Conservation (phyloP, 2,329 filamentous ascomycete genomes). For the Exophiala sp. region DNA sequence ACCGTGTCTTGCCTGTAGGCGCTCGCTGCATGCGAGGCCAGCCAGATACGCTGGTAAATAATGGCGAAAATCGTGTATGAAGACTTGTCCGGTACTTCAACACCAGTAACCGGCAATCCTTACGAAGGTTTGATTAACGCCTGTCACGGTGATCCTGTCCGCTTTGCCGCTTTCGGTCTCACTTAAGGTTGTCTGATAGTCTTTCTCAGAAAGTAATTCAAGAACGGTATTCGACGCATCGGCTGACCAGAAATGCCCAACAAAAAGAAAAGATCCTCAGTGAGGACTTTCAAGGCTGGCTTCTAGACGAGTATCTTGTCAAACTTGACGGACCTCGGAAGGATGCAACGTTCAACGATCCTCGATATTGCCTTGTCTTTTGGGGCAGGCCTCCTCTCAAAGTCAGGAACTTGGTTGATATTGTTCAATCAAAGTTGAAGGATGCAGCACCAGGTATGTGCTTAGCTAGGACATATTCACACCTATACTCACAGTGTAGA, state of each 20-base stretch:
- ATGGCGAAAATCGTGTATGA: constrained; percentile 33
- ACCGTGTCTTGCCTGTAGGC: no score
- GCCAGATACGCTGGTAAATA: neutral
- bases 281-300: constrained; percentile 63
- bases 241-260: constrained; percentile 69
- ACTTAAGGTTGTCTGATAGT: constrained; percentile 9
- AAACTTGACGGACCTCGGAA: constrained; percentile 63
- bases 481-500: constrained; percentile 44
- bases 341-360: constrained; percentile 68
- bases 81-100: constrained; percentile 37
- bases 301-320: constrained; percentile 71
- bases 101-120: constrained; percentile 59
- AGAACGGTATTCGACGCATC: constrained; percentile 68
- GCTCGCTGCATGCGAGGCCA: no score
- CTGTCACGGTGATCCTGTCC: constrained; percentile 65
- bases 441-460: constrained; percentile 66
- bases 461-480: neutral
- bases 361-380: constrained; percentile 77
- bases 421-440: constrained; percentile 65
- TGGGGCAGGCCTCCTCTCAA: constrained; percentile 80
- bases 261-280: constrained; percentile 70
- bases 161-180: constrained; percentile 15
- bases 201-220: constrained; percentile 61
- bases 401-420: constrained; percentile 63
- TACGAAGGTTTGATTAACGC: constrained; percentile 70